These are phyloP conservation scores for Hirsutella thompsonii DNA, from an alignment of 2,329 filamentous ascomycete species.

Conservation along the genomic window DNA sequence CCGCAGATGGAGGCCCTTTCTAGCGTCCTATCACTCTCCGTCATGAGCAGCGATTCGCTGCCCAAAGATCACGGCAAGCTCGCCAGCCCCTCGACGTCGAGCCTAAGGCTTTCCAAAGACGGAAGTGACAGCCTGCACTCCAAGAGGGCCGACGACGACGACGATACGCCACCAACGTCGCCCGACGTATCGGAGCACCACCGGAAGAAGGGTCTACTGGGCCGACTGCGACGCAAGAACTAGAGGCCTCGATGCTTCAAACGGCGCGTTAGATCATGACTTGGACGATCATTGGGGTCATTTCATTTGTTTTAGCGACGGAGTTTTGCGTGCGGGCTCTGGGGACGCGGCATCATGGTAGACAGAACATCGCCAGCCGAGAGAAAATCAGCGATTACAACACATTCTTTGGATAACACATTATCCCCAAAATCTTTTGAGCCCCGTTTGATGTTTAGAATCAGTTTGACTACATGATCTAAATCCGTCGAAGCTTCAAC, in stretches of 20 bases:
- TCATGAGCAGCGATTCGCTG: constrained; percentile 11
- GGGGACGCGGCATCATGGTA: not conserved
- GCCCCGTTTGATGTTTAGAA: no score
- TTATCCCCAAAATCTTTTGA: no score
- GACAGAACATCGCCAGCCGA: not conserved
- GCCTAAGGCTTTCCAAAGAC: constrained; percentile 22
- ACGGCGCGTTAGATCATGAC: constrained; percentile 3
- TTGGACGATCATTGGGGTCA: constrained; percentile 5
- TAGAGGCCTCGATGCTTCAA: not conserved
- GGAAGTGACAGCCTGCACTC: constrained; percentile 23
- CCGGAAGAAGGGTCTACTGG: constrained; percentile 12
- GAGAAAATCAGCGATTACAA: no score
- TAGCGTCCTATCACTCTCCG: constrained; percentile 20
- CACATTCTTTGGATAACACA: no score
- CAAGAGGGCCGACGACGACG: constrained; percentile 13
- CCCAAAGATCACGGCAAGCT: constrained; percentile 10
- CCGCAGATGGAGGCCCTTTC: constrained; percentile 19
- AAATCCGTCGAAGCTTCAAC: no score
- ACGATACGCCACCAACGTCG: constrained; percentile 23
- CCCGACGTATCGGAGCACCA: constrained; percentile 17
- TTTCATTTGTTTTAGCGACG: constrained; percentile 8
- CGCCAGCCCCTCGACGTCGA: constrained; percentile 14
- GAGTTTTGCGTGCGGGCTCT: constrained; percentile 7
- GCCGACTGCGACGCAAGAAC: constrained; percentile 5
- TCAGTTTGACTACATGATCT: no score